These are phyloP conservation scores for Aspergillus latus DNA, from an alignment of 2,329 filamentous ascomycete species.

Conservation along the genomic window DNA sequence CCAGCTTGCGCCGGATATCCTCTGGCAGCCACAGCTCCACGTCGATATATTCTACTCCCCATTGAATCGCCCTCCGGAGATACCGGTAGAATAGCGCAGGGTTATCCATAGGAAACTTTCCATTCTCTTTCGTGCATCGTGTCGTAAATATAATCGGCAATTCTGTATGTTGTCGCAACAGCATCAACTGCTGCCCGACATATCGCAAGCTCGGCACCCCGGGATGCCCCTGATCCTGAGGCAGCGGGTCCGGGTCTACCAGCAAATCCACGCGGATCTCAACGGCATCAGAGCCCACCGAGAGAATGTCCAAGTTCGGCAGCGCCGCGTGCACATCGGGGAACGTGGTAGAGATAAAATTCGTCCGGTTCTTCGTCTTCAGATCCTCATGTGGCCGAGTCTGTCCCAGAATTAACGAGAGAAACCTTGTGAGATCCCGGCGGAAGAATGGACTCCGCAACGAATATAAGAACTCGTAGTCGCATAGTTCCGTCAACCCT, in stretches of 20 bases:
- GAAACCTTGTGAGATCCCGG: conserved; percentile 73
- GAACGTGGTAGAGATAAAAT: conserved; percentile 85
- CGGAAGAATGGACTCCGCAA: conserved; percentile 66
- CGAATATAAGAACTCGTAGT: conserved; percentile 86
- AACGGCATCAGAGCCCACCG: conserved; percentile 81
- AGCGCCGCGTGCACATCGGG: conserved; percentile 79
- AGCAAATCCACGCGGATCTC: conserved; percentile 82
- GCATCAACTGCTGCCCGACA: conserved; percentile 82
- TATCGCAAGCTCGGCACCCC: conserved; percentile 76
- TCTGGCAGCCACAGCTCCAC: conserved; percentile 86
- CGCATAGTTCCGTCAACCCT: conserved; percentile 65
- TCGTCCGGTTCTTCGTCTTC: conserved; percentile 69
- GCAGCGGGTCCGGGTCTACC: conserved; percentile 60
- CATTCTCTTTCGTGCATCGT: conserved; percentile 77
- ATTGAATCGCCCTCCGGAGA: conserved; percentile 79
- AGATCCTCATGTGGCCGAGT: conserved; percentile 75
- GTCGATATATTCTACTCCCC: conserved; percentile 87
- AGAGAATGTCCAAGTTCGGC: conserved; percentile 82
- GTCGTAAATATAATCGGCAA: conserved; percentile 90
- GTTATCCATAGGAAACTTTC: conserved; percentile 79
- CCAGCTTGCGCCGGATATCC: conserved; percentile 66
- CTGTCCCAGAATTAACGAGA: conserved; percentile 77
- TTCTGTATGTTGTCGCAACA: conserved; percentile 78
- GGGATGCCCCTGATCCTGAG: conserved; percentile 57
- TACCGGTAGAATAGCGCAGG: conserved; percentile 74